Conservation (phyloP, 225 moss, liverwort and hornwort species). For the Pleurozium schreberi region DNA sequence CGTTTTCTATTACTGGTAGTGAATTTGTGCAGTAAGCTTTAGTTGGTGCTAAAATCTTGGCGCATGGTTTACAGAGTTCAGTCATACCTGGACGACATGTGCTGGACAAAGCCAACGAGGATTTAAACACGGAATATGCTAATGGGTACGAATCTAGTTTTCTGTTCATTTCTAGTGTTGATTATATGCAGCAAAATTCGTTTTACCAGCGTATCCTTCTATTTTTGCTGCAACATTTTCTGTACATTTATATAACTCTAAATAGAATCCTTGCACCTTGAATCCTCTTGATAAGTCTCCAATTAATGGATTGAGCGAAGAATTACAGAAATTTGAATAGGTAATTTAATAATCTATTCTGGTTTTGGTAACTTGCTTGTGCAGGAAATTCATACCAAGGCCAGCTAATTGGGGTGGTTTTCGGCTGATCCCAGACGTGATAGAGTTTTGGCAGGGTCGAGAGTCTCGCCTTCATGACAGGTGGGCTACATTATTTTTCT, state of each 20-base stretch:
- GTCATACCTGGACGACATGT: constrained; percentile 65
- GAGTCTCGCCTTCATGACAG: constrained; percentile 90
- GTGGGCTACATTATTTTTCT: constrained; percentile 3
- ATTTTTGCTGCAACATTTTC: background rate
- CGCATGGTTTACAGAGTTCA: constrained; percentile 44
- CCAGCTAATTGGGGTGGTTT: constrained; percentile 83
- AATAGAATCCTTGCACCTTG: background rate
- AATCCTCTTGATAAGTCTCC: background rate
- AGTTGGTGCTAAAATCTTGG: background rate
- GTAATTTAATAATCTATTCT: background rate
- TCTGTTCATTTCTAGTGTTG: background rate
- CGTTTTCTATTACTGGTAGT: background rate
- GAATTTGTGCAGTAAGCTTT: background rate
- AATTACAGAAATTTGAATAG: background rate
- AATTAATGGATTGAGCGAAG: background rate
- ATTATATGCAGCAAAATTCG: background rate
- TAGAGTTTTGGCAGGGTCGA: constrained; percentile 98
- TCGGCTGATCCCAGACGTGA: constrained; percentile 46
- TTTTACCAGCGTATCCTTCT: background rate
- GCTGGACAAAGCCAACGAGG: constrained; percentile 61
- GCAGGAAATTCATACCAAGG: constrained; percentile 56
- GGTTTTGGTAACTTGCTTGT: constrained; percentile 1
- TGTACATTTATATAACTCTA: background rate
- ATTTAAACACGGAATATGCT: constrained; percentile 43
- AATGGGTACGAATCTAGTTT: constrained; percentile 40